Evolutionary conservation across 495 filamentous ascomycete species (phyloP), one percentile per base, ranked within the genome.

Genomic region (Podospora anserina): DNA sequence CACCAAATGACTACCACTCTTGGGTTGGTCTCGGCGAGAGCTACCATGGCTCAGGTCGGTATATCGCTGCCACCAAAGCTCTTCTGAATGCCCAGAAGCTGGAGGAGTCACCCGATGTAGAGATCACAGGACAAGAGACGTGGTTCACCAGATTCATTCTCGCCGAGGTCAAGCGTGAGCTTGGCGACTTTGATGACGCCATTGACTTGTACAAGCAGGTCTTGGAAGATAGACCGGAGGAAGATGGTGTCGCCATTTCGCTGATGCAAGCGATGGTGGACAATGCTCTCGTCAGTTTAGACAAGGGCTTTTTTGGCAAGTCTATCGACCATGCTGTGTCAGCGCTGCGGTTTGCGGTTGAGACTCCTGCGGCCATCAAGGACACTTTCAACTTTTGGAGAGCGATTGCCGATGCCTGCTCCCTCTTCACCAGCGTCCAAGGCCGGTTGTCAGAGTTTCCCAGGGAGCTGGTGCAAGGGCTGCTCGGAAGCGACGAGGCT

Each of bases 111-210:
- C 73, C 81, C 2, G 78, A 81, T 44, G 73, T 74, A 55, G 63
- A 71, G 5, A 76, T 76, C 16, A 77, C 81, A 18, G 82, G 82
- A 30, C 23, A 44, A 11, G 89, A 94, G 55, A 88, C 86, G 44
- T 99, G 95, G 95, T 98, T 97, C 76, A 91, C 92, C 6, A 90
- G 91, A 70, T 97, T 97, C 74, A 96, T 99, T 88, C 84, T 97
- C n/a, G 94, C 93, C 2, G 97, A 99, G 68, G 91, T 98, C 19
- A 90, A 91, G 73, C 86, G 95, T 54, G 95, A 98, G 77, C 84
- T 98, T 44, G 92, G 94, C 11, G 89, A 96, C 19, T 96, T 90
- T 76, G 91, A 94, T 62, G 89, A 90, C 39, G 92, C 95, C 11
- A 90, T 94, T 69, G 71, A 79, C 15, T 87, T 89, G 32, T 97